Percentiles rank a stretch among this genome's conserved stretches.
phyloP scores from a whole-genome alignment of 495 filamentous ascomycete species.

The Hypoxylon intermedium region DNA sequence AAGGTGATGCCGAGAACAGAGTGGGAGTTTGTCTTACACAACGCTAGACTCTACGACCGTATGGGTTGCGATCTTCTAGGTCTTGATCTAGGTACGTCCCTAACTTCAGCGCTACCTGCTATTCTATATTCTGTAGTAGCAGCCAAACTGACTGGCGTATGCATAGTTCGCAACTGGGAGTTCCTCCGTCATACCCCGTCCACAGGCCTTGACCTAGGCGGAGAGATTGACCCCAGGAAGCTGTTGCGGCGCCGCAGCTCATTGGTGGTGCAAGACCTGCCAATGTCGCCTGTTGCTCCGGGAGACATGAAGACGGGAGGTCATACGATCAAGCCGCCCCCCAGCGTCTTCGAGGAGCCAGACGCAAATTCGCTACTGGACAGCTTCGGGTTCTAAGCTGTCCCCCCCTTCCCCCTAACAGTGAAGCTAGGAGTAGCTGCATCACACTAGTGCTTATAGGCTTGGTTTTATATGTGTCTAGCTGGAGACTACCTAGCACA shows the following conservation, averaged over 20 bases:
- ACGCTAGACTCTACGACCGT: constrained; percentile 84
- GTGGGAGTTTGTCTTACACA: constrained; percentile 90
- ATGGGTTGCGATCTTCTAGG: constrained; percentile 98
- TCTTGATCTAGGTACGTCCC: constrained; percentile 68
- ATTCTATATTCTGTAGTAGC: not conserved
- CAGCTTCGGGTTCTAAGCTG: constrained; percentile 72
- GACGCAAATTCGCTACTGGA: constrained; percentile 82
- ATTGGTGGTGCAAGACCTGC: constrained; percentile 82
- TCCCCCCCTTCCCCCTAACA: no score
- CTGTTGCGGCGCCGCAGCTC: constrained; percentile 75
- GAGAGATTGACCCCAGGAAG: constrained; percentile 67
- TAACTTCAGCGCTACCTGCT: not conserved
- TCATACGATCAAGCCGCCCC: constrained; percentile 62
- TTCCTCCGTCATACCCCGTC: constrained; percentile 66
- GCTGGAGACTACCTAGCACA: no score
- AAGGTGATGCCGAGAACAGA: constrained; percentile 81
- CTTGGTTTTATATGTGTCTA: no score
- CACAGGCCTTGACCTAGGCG: constrained; percentile 40
- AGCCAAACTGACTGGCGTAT: no score
- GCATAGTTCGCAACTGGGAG: constrained; percentile 85
- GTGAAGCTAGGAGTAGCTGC: no score
- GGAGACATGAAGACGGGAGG: constrained; percentile 54
- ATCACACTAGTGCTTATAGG: no score
- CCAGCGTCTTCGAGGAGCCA: constrained; percentile 89
- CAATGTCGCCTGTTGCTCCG: constrained; percentile 47